Evolutionary conservation across 2,329 filamentous ascomycete species (phyloP).

Genomic region (Magnaporthiopsis rhizophila): DNA sequence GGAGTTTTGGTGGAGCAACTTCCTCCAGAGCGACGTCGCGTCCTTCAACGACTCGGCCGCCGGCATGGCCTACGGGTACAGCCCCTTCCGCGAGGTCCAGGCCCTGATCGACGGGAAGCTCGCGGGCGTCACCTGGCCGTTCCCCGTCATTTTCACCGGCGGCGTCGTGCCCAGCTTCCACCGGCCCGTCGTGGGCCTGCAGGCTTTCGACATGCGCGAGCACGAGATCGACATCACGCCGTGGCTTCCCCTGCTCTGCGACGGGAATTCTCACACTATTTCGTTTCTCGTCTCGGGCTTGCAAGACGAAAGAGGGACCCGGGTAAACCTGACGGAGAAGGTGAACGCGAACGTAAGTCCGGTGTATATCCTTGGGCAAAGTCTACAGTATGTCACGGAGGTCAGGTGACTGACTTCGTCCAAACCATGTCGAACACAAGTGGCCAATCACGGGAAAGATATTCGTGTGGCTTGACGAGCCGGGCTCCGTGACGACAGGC

Average conservation of each 20-base stretch:
- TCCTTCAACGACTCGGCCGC: conserved; percentile 51
- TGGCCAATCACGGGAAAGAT: conserved; percentile 76
- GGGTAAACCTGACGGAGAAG: conserved; percentile 36
- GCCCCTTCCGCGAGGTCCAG: conserved; percentile 72
- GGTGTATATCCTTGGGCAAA: background rate
- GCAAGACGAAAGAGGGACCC: conserved; percentile 41
- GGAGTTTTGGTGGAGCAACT: conserved; percentile 83
- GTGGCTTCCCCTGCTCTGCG: conserved; percentile 61
- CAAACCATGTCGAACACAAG: background rate
- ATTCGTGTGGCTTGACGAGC: conserved; percentile 63
- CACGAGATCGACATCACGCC: conserved; percentile 77
- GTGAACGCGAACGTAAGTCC: conserved; percentile 4
- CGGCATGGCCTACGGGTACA: conserved; percentile 56
- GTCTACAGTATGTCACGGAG: background rate
- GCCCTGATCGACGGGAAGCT: conserved; percentile 64
- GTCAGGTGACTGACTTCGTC: background rate
- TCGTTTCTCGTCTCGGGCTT: conserved; percentile 60
- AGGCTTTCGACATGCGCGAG: conserved; percentile 71
- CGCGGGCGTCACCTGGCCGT: conserved; percentile 73
- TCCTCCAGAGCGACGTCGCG: conserved; percentile 51
- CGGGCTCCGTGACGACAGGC: conserved; percentile 42
- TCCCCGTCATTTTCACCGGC: conserved; percentile 75
- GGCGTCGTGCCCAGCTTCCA: conserved; percentile 71
- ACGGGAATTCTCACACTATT: conserved; percentile 58
- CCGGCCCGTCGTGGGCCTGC: conserved; percentile 68